Evolutionary conservation across 2,329 filamentous ascomycete species (phyloP), one percentile per base, ranked within the genome.

Genomic region (Aspergillus candidus): DNA sequence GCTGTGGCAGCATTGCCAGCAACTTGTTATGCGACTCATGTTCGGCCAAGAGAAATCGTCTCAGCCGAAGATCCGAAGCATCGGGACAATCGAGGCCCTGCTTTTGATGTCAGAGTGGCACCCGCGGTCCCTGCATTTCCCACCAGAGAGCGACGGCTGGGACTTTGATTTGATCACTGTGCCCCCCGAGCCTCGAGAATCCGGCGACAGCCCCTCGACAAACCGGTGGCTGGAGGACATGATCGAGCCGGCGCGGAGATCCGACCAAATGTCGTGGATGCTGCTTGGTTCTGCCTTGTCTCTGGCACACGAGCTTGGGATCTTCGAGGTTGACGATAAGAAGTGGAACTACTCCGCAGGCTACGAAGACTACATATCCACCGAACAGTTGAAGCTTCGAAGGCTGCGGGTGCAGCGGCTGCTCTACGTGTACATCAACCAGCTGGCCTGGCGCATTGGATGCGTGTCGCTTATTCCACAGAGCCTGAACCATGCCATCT

Each of bases 241-340:
- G 31, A 72, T 78, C 33, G 70, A 76, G 33, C 75, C 76, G 2
- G 73, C 76, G 2, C 72, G 72, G 46, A 64, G 73, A 43, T 79
- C 74, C 0, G 76, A 79, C 52, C 71, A 76, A 3, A 79, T 80
- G 76, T 79, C 76, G 1, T 80, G 77, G 77, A 79, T 78, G 72
- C 53, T 79, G 14, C 68, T 80, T 33, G 77, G 77, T 2, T 74
- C 72, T 51, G 76, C 73, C 0, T 54, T 76, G 17, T 75, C 74
- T 3, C 62, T 79, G 11, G 71, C 74, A 1, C 74, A 77, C 41
- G 74, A 78, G 49, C 59, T 77, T 17, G 70, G 74, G 2, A 62
- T 78, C n/a, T 72, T 76, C 47, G 67, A 75, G 39, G 65, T 71
- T 29, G 61, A 66, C 32, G 62, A 61, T 35, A 57, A 50, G 33